Evolutionary conservation across 1,284 basidiomycete genomes (phyloP).

Genomic region (Ustilago shanxiensis): DNA sequence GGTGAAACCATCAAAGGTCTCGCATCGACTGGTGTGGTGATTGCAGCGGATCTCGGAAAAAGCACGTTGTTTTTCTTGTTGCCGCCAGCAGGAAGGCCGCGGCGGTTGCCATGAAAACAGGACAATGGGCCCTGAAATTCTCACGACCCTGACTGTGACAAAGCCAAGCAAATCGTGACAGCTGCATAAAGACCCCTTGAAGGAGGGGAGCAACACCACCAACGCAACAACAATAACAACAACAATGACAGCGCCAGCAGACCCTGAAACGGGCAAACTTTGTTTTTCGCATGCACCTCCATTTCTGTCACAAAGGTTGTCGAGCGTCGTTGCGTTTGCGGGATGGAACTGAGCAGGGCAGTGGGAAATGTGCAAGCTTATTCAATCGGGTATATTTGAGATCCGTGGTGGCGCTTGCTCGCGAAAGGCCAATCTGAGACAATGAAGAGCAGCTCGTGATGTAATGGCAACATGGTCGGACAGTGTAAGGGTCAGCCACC

Average conservation of each 20-base stretch:
- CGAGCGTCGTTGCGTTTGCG: too few relatives aligned
- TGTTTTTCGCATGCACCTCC: background rate
- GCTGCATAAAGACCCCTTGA: background rate
- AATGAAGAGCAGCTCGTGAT: too few relatives aligned
- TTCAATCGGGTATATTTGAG: too few relatives aligned
- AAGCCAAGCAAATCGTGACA: background rate
- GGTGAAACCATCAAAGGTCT: background rate
- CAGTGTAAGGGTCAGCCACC: too few relatives aligned
- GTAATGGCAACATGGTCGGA: too few relatives aligned
- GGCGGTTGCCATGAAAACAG: background rate
- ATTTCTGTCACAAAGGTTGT: too few relatives aligned
- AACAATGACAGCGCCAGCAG: background rate
- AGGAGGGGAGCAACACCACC: background rate
- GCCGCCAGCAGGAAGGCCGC: background rate
- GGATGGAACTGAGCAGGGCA: too few relatives aligned
- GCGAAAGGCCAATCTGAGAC: too few relatives aligned
- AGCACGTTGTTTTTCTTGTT: too few relatives aligned
- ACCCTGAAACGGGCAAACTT: background rate
- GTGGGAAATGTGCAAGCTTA: too few relatives aligned
- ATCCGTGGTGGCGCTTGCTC: too few relatives aligned
- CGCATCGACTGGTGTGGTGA: background rate
- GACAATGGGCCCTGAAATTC: slow-evolving; percentile 1
- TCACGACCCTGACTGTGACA: slow-evolving; percentile 15
- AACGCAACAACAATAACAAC: too few relatives aligned
- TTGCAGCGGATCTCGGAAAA: background rate